Evolutionary conservation across 139 green algal genomes (phyloP), one percentile per base, ranked within the genome.

Genomic region (Eudorina sp.): DNA sequence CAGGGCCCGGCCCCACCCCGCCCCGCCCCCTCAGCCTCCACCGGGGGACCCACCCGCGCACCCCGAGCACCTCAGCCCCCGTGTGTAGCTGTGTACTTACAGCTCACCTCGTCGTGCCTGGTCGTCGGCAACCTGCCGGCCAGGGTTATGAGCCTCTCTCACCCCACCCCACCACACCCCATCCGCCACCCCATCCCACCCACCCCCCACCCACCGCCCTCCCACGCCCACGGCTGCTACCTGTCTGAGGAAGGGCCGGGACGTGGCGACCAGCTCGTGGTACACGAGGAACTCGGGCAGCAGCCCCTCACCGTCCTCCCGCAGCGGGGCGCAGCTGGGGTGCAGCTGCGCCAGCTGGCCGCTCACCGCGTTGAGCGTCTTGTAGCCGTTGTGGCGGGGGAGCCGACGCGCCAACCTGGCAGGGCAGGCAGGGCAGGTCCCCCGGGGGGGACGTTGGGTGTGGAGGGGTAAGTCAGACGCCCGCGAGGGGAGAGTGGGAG

Each of bases 201-300:
- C 70, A 2, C 40, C 25, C 4, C 34, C 38, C 13, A 36, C 25
- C 40, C 14, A 16, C 36, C 27, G 40, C 14, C 41, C 40, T 53
- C 41, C 7, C 40, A 2, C 41, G 23, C 43, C 70, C 38, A 18
- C 14, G 6, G 6, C 23, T 51, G 68, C 3, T 82, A 96, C 95
- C 84, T 95, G 90, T 53, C 93, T 91, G 34, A 99, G 90, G 89
- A 97, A 98, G 6, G 95, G 92, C 1, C 92, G 85, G 1, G 88
- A 92, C 1, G 96, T 98, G 40, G 93, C 85, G 34, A 99, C 93
- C 31, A 98, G 92, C 92, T 98, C 96, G 80, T 99, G 96, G 88
- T 98, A 99, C 21, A 99, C 81, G 7, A 99, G 68, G 96, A 96
- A 99, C 85, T 98, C 96, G 16, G 97, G 97, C 53, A 98, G 91